phyloP scores from a whole-genome alignment of 345 rosid genomes.

The Cardamine occulta region DNA sequence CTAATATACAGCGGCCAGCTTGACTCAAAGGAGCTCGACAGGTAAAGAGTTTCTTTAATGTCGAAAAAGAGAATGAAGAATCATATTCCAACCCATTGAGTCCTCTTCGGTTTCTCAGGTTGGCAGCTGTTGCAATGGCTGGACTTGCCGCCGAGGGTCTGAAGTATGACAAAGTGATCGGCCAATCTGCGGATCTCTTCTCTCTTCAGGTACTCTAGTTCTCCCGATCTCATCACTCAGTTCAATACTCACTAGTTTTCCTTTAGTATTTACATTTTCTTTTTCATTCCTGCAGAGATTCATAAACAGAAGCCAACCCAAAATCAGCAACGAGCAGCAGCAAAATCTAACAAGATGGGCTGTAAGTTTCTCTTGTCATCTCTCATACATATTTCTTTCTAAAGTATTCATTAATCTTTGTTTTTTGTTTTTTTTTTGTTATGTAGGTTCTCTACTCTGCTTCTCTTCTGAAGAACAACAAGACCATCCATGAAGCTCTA shows the following conservation, averaged over 20 bases:
- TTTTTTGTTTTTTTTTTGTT: not conserved
- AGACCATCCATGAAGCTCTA: slow-evolving; percentile 66
- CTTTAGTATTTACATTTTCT: not conserved
- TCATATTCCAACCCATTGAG: not conserved
- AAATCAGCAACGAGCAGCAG: slow-evolving; percentile 82
- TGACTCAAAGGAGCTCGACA: slow-evolving; percentile 81
- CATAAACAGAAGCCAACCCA: slow-evolving; percentile 84
- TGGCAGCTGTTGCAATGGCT: slow-evolving; percentile 92
- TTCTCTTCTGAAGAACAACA: slow-evolving; percentile 84
- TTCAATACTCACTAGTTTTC: not conserved
- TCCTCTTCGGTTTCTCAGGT: slow-evolving; percentile 48
- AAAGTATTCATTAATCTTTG: not conserved
- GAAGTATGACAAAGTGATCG: slow-evolving; percentile 86
- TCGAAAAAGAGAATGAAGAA: not conserved
- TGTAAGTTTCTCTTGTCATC: slow-evolving; percentile 50
- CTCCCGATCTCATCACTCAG: not conserved
- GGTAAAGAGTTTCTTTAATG: slow-evolving; percentile 49
- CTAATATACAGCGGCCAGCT: slow-evolving; percentile 90
- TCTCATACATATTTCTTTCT: not conserved
- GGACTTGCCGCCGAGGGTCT: slow-evolving; percentile 96
- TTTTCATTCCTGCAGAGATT: slow-evolving; percentile 58
- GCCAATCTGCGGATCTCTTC: slow-evolving; percentile 98
- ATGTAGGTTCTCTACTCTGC: slow-evolving; percentile 80
- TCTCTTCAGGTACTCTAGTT: slow-evolving; percentile 71
- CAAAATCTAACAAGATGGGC: slow-evolving; percentile 99